These are phyloP conservation scores for Quercus ilex DNA, from an alignment of 306 rosid genomes.

Conservation along the genomic window DNA sequence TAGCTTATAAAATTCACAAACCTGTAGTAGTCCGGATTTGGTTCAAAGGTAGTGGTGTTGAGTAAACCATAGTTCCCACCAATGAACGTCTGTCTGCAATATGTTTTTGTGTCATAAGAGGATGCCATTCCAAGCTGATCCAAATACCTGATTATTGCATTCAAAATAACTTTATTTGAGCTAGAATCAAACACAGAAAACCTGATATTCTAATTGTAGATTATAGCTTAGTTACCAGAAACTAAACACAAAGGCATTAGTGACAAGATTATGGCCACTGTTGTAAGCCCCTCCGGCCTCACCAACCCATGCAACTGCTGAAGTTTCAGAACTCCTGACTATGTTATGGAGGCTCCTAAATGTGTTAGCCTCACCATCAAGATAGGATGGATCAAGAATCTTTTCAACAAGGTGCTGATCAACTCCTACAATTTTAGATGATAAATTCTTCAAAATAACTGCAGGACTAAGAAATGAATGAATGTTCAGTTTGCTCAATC, in stretches of 20 bases:
- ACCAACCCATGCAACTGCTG: constrained; percentile 84
- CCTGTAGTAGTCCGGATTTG: constrained; percentile 88
- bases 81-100: constrained; percentile 84
- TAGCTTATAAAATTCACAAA: background rate
- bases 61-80: constrained; percentile 96
- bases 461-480: background rate
- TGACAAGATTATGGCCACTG: constrained; percentile 80
- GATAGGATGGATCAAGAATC: constrained; percentile 67
- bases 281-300: constrained; percentile 97
- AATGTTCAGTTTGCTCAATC: background rate
- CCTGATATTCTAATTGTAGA: background rate
- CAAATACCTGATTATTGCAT: constrained; percentile 57
- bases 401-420: constrained; percentile 56
- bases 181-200: background rate
- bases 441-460: constrained; percentile 5
- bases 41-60: constrained; percentile 52
- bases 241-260: constrained; percentile 79
- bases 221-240: constrained; percentile 51
- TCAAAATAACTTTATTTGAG: background rate
- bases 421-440: constrained; percentile 48
- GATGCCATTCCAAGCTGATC: constrained; percentile 96
- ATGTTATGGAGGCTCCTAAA: constrained; percentile 53
- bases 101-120: constrained; percentile 62
- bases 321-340: constrained; percentile 44
- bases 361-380: constrained; percentile 50